Evolutionary conservation across 179 eudicot genomes (phyloP).

Genomic region (Carnegiea gigantea): DNA sequence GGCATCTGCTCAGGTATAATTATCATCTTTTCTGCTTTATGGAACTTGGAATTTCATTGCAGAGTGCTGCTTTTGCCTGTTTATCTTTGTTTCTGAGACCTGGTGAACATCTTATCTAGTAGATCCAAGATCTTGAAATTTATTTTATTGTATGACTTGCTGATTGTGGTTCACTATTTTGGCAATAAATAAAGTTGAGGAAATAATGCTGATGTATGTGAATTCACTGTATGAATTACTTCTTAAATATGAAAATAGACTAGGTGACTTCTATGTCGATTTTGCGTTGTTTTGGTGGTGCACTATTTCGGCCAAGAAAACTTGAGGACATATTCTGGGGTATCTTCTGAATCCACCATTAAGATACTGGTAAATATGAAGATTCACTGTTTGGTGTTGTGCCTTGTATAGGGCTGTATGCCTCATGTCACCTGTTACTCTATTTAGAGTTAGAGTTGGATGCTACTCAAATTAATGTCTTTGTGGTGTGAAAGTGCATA

Average conservation of each 20-base stretch:
- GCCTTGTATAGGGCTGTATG: not conserved
- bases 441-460: not conserved
- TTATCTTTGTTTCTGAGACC: not conserved
- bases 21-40: not conserved
- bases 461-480: not conserved
- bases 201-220: not conserved
- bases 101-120: not conserved
- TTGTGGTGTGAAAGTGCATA: too few species aligned
- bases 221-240: not conserved
- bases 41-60: not conserved
- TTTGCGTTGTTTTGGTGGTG: not conserved
- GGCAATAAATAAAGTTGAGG: not conserved
- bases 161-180: not conserved
- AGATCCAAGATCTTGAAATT: not conserved
- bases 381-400: not conserved
- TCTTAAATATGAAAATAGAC: not conserved
- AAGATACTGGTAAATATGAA: not conserved
- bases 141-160: not conserved
- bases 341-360: not conserved
- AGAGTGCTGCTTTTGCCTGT: not conserved
- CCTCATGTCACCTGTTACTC: not conserved
- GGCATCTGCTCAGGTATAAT: constrained; percentile 87
- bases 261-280: not conserved
- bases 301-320: not conserved
- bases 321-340: not conserved